These are phyloP conservation scores for Boletus pseudo-olivaceus DNA, from an alignment of 768 basidiomycete species.

Conservation along the genomic window DNA sequence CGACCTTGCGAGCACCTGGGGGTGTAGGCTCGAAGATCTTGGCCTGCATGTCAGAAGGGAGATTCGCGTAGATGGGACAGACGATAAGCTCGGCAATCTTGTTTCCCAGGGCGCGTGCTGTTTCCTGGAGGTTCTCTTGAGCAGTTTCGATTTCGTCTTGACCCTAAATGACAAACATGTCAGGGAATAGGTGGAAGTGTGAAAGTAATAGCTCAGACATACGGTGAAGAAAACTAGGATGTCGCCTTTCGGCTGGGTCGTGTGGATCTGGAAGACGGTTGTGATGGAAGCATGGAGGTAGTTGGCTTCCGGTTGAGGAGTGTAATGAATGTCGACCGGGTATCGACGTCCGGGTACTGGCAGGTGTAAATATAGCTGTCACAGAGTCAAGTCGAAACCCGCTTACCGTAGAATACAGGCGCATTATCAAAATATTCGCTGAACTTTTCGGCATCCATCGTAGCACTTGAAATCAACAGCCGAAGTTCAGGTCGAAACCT, in stretches of 20 bases:
- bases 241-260: slow-evolving; percentile 96
- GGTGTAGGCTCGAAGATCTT: slow-evolving; percentile 99
- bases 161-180: slow-evolving; percentile 44
- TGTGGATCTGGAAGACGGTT: slow-evolving; percentile 98
- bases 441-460: slow-evolving; percentile 97
- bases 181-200: background rate
- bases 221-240: slow-evolving; percentile 97
- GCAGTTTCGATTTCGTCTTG: slow-evolving; percentile 99
- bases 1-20: slow-evolving; percentile 93
- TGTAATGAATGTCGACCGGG: slow-evolving; percentile 98
- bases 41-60: slow-evolving; percentile 99
- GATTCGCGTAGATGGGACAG: slow-evolving; percentile 97
- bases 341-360: slow-evolving; percentile 94
- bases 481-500: slow-evolving; percentile 93
- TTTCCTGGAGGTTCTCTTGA: slow-evolving; percentile 94
- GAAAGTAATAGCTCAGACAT: slow-evolving; percentile 23
- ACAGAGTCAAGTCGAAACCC: background rate
- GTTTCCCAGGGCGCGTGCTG: slow-evolving; percentile 90
- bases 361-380: slow-evolving; percentile 3
- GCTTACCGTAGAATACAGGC: slow-evolving; percentile 87
- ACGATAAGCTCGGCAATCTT: slow-evolving; percentile 93
- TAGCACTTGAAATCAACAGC: slow-evolving; percentile 92
- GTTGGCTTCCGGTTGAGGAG: slow-evolving; percentile 98
- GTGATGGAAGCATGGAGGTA: slow-evolving; percentile 98
- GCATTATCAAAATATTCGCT: slow-evolving; percentile 96